Percentiles rank a stretch among this genome's conserved stretches.
Evolutionary conservation across 1,284 basidiomycete species (phyloP).

Genomic region (Trichosporon coremiiforme): DNA sequence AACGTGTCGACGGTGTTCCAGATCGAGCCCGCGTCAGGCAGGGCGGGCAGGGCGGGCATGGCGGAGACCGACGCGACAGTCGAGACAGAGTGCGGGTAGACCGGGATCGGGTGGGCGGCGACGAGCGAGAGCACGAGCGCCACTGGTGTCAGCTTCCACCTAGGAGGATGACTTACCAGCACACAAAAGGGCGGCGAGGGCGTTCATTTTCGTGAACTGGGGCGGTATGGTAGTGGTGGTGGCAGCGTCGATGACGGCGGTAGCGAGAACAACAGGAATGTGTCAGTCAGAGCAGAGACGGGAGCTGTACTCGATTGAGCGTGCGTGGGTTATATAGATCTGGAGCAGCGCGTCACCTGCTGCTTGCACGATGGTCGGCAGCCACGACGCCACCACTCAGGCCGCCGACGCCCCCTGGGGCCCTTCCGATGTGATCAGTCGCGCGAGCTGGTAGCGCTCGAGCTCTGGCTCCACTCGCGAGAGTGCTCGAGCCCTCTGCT

Average conservation of each 20-base stretch:
- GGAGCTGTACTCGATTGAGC: neutral
- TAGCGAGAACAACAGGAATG: neutral
- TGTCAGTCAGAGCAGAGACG: neutral
- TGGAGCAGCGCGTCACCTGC: neutral
- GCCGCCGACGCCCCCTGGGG: neutral
- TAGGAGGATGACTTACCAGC: neutral
- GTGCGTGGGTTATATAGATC: neutral
- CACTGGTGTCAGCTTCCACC: neutral
- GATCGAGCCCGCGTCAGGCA: neutral
- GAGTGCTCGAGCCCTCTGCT: neutral
- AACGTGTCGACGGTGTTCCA: neutral
- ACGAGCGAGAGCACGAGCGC: slow-evolving; percentile 1
- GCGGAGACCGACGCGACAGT: neutral
- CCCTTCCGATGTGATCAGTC: neutral
- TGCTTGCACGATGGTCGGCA: neutral
- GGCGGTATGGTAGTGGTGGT: neutral
- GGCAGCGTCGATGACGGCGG: neutral
- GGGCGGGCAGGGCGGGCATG: neutral
- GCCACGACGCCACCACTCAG: neutral
- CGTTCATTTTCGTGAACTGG: neutral
- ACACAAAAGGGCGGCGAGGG: neutral
- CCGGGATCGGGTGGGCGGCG: slow-evolving; percentile 4
- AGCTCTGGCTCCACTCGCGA: neutral
- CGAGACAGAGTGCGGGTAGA: neutral
- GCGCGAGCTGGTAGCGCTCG: neutral